Evolutionary conservation across 495 filamentous ascomycete species (phyloP).

Genomic region (Aspergillus conjunctus): DNA sequence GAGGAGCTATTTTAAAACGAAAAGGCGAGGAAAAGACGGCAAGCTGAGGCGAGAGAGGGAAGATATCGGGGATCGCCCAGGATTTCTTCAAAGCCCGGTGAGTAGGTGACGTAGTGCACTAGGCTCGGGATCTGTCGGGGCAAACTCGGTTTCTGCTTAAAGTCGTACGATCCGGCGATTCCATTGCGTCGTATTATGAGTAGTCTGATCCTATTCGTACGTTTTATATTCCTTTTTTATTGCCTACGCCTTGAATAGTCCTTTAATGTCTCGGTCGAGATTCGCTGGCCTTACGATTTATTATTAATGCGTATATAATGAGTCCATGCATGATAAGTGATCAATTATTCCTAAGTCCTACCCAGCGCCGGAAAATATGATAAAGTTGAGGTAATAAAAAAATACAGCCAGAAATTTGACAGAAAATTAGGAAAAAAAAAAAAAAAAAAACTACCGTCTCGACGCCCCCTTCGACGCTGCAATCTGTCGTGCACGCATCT

Average conservation of each 20-base stretch:
- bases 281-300: neutral
- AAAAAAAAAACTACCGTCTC: conserved; percentile 24
- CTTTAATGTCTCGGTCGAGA: conserved; percentile 8
- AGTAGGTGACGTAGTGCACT: conserved; percentile 28
- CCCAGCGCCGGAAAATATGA: conserved; percentile 10
- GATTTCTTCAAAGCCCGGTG: conserved; percentile 32
- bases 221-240: no score
- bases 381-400: neutral
- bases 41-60: conserved; percentile 6
- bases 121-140: conserved; percentile 24
- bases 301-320: neutral
- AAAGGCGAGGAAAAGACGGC: neutral
- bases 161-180: conserved; percentile 19
- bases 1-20: neutral
- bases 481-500: conserved; percentile 73
- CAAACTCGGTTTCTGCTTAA: conserved; percentile 28
- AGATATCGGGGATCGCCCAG: conserved; percentile 5
- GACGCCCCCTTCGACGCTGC: conserved; percentile 51
- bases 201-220: no score
- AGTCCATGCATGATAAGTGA: neutral
- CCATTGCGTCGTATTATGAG: no score
- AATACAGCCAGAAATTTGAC: conserved; percentile 8
- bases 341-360: neutral
- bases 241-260: no score
- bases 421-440: conserved; percentile 19